Evolutionary conservation across 805 yeast species (phyloP).

Genomic region (Candida vaughaniae): DNA sequence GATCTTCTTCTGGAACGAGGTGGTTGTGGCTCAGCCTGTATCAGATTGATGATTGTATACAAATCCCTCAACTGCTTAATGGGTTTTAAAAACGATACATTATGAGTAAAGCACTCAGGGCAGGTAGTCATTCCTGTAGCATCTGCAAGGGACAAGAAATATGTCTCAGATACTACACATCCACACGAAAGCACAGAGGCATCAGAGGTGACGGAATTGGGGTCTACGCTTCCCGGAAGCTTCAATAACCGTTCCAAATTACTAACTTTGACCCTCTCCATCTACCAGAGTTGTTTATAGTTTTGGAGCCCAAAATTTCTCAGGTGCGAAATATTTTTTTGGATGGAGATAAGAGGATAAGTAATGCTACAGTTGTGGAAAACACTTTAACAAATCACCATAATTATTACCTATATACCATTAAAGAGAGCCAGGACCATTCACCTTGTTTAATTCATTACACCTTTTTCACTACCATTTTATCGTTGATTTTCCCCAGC

Average conservation of each 20-base stretch:
- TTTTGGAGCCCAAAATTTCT: too few species aligned
- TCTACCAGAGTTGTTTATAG: too few species aligned
- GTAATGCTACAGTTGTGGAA: too few species aligned
- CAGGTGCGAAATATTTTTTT: too few species aligned
- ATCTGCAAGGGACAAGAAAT: slow-evolving; percentile 17
- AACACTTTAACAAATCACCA: too few species aligned
- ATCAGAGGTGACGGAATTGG: slow-evolving; percentile 24
- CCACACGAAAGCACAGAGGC: slow-evolving; percentile 41
- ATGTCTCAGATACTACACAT: slow-evolving; percentile 36
- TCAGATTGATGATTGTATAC: slow-evolving; percentile 20
- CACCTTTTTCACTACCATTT: too few species aligned
- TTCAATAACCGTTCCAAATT: slow-evolving; percentile 17
- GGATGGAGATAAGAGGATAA: too few species aligned
- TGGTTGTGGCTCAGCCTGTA: neutral
- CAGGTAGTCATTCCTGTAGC: slow-evolving; percentile 17
- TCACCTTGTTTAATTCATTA: too few species aligned
- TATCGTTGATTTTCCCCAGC: too few species aligned
- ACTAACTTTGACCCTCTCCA: slow-evolving; percentile 15
- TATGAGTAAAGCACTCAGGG: slow-evolving; percentile 21
- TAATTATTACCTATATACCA: too few species aligned
- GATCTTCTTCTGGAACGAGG: slow-evolving; percentile 18
- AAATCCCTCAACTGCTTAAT: slow-evolving; percentile 35
- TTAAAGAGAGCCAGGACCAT: neutral
- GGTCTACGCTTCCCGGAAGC: slow-evolving; percentile 6
- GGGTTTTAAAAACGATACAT: slow-evolving; percentile 21